phyloP scores from a whole-genome alignment of 208 protist species.

The Crithidia sp. region DNA sequence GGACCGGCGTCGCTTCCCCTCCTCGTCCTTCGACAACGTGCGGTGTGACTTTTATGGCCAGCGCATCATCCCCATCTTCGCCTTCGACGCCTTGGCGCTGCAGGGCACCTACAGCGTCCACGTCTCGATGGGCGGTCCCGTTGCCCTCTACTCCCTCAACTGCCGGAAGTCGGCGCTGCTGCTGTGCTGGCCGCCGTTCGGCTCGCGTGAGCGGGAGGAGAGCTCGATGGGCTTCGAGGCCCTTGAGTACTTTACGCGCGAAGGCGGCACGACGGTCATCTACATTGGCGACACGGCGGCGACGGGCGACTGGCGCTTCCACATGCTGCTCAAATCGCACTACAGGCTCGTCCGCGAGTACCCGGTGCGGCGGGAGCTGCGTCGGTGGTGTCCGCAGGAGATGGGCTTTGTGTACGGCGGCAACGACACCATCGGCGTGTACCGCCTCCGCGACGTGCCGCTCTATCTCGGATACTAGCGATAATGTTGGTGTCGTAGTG shows the following conservation, averaged over 20 bases:
- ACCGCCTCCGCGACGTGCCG: constrained; percentile 59
- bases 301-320: constrained; percentile 90
- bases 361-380: constrained; percentile 82
- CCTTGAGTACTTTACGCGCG: constrained; percentile 82
- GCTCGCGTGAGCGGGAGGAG: constrained; percentile 84
- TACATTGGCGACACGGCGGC: constrained; percentile 89
- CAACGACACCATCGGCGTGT: constrained; percentile 90
- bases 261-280: constrained; percentile 78
- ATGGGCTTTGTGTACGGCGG: constrained; percentile 91
- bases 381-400: constrained; percentile 86
- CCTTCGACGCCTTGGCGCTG: constrained; percentile 83
- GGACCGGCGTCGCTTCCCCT: constrained; percentile 34
- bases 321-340: constrained; percentile 81
- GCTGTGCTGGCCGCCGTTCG: constrained; percentile 91
- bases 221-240: constrained; percentile 93
- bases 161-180: constrained; percentile 76
- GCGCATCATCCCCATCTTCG: constrained; percentile 67
- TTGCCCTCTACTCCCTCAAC: constrained; percentile 72
- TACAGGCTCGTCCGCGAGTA: constrained; percentile 87
- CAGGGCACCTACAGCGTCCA: constrained; percentile 80
- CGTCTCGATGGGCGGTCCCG: constrained; percentile 80
- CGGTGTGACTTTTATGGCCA: constrained; percentile 52
- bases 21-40: constrained; percentile 75
- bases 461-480: constrained; percentile 31
- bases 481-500: neutral